Evolutionary conservation across 805 yeast species (phyloP), one percentile per base, ranked within the genome.

Genomic region (Martiniozyma abietophila): DNA sequence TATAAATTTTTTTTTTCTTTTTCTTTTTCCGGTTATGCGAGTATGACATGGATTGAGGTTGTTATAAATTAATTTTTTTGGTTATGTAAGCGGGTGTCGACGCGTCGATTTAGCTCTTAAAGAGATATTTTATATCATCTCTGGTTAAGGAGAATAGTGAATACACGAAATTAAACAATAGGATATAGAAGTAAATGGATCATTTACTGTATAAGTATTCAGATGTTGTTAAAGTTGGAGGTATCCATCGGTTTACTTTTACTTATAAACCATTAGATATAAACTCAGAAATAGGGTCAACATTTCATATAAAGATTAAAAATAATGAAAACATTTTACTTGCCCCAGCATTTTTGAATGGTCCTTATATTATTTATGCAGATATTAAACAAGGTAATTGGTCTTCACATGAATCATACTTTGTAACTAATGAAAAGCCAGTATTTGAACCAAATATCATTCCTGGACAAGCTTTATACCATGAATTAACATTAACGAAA

Each of bases 291-390:
- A 18, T 34, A 5, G 43, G 41, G 4, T 18, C 36, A 6, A n/a
- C 53, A 1, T 40, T 74, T 1, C 76, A 71, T 67, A 55, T 80
- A 16, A 69, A 72, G 35, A 70, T 88, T 25, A 74, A 72, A 48
- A 88, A 88, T 56, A 62, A 59, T 4, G 96, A 86, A 53, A 71
- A 74, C 43, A 59, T 82, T 3, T 68, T 92, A 1, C 53, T 84
- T 44, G 58, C 94, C 19, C 94, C 96, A 0, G 81, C 95, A 2
- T 84, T 78, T 47, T 56, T 92, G 28, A 78, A 88, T 1, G 98
- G 97, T 0, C 98, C 98, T 0, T 89, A 76, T 51, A 65, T 83
- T 2, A 58, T 92, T 5, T 92, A 92, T 49, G 82, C 78, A 16
- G 96, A 89, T 54, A 74, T 92, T 31, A 64, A 77, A 29, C 76